These are phyloP conservation scores for Plasmodium reichenowi DNA, from an alignment of 169 alveolate species.

Conservation along the genomic window DNA sequence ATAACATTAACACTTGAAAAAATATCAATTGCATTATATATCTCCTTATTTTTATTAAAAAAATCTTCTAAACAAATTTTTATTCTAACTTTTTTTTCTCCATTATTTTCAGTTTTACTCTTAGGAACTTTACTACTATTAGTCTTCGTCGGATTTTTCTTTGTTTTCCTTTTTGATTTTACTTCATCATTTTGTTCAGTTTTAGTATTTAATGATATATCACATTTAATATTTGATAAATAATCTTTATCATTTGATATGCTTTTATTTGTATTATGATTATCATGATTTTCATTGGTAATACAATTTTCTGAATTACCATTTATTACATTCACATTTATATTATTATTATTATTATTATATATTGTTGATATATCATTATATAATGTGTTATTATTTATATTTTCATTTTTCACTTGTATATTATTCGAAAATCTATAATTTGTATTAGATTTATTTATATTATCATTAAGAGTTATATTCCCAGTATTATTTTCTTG, in stretches of 20 bases:
- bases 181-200: neutral
- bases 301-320: neutral
- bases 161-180: slow-evolving; percentile 21
- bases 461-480: neutral
- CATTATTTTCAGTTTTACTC: slow-evolving; percentile 19
- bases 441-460: neutral
- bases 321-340: neutral
- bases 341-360: neutral
- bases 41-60: slow-evolving; percentile 41
- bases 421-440: neutral
- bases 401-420: neutral
- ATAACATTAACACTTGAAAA: slow-evolving; percentile 14
- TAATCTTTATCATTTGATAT: neutral
- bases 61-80: slow-evolving; percentile 56
- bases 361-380: neutral
- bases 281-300: neutral
- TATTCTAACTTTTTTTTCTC: slow-evolving; percentile 44
- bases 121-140: slow-evolving; percentile 24
- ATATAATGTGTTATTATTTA: neutral
- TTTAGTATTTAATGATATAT: neutral
- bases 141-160: neutral
- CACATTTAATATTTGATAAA: slow-evolving; percentile 1
- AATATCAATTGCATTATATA: slow-evolving; percentile 39
- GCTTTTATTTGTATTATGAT: neutral
- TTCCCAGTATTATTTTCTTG: slow-evolving; percentile 8